These are phyloP conservation scores for Fusarium euwallaceae DNA, from an alignment of 2,329 filamentous ascomycete species.

Conservation along the genomic window DNA sequence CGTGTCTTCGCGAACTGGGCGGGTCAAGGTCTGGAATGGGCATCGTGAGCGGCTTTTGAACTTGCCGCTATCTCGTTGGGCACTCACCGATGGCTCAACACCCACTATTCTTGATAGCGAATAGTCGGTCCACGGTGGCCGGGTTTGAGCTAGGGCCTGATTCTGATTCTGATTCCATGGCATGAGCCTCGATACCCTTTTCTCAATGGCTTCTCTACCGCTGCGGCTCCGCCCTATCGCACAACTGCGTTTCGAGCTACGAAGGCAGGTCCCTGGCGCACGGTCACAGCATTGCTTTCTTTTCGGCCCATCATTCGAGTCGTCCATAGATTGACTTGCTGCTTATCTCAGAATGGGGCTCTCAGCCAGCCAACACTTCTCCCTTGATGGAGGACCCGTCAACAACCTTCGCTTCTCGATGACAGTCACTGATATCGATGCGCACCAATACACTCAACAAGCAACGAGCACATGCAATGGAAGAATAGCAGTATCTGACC, in stretches of 20 bases:
- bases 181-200: conserved; percentile 1
- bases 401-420: background rate
- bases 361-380: conserved; percentile 13
- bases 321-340: conserved; percentile 22
- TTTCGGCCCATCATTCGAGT: conserved; percentile 3
- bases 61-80: conserved; percentile 30
- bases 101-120: conserved; percentile 29
- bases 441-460: conserved; percentile 8
- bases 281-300: conserved; percentile 19
- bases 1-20: background rate
- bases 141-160: conserved; percentile 4
- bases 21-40: conserved; percentile 16
- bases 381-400: conserved; percentile 4
- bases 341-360: conserved; percentile 28
- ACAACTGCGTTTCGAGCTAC: background rate
- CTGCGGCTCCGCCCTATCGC: conserved; percentile 26
- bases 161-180: background rate
- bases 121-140: conserved; percentile 12
- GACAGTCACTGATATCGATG: background rate
- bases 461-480: background rate
- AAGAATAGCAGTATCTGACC: conserved; percentile 18
- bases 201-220: conserved; percentile 27
- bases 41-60: conserved; percentile 13
- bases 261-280: conserved; percentile 19
- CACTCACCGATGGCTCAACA: conserved; percentile 26